Evolutionary conservation across 768 basidiomycete species (phyloP).

Genomic region (Goffeauzyma gilvescens): DNA sequence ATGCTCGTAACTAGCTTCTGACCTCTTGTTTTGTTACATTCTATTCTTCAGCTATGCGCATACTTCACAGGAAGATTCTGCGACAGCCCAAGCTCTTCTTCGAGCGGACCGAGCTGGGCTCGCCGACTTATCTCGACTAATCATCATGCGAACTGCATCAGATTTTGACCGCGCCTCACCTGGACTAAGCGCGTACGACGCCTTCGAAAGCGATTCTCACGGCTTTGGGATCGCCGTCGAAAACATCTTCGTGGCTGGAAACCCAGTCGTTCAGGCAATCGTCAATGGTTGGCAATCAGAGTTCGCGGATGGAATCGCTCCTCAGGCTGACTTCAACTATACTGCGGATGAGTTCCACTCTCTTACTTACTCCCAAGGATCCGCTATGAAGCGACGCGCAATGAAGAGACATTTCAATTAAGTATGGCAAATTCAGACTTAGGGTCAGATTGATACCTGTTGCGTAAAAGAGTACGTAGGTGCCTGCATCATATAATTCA

Average conservation of each 20-base stretch:
- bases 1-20: too few species aligned
- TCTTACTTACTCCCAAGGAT: too few species aligned
- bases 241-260: constrained; percentile 35
- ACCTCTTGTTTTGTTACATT: too few species aligned
- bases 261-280: constrained; percentile 32
- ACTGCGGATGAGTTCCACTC: constrained; percentile 15
- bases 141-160: constrained; percentile 32
- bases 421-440: too few species aligned
- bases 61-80: constrained; percentile 39
- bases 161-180: constrained; percentile 15
- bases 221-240: constrained; percentile 30
- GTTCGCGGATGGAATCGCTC: constrained; percentile 30
- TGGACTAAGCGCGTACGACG: constrained; percentile 18
- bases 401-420: too few species aligned
- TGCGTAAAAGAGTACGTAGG: too few species aligned
- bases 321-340: constrained; percentile 18
- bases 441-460: too few species aligned
- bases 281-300: constrained; percentile 30
- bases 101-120: constrained; percentile 29
- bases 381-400: too few species aligned
- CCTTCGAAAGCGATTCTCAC: constrained; percentile 26
- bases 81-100: constrained; percentile 32
- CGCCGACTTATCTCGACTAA: constrained; percentile 33
- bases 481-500: too few species aligned
- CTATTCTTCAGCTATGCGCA: too few species aligned